phyloP scores from a whole-genome alignment of 1,284 basidiomycete genomes.

The Leccinum griseonigrum region DNA sequence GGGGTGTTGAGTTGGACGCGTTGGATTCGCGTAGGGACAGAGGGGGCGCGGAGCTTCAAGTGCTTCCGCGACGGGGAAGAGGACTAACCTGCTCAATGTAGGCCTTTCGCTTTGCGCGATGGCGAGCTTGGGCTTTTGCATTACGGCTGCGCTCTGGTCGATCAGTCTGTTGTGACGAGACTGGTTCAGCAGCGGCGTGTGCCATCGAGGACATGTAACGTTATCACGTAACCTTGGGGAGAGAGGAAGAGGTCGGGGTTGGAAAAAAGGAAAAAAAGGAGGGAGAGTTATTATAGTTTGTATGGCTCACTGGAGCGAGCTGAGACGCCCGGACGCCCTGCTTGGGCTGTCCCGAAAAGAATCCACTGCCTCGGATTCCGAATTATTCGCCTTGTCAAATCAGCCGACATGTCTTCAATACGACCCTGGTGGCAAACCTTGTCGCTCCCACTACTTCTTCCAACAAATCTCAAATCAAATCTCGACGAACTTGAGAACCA shows the following conservation, averaged over 20 bases:
- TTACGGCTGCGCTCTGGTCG: slow-evolving; percentile 78
- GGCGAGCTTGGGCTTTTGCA: slow-evolving; percentile 86
- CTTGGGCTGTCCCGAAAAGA: slow-evolving; percentile 24
- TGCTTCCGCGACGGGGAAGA: slow-evolving; percentile 5
- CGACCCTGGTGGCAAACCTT: slow-evolving; percentile 44
- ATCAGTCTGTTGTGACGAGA: slow-evolving; percentile 38
- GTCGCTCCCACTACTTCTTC: slow-evolving; percentile 20
- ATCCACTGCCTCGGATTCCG: slow-evolving; percentile 41
- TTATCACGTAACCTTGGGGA: slow-evolving; percentile 37
- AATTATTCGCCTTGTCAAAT: slow-evolving; percentile 50
- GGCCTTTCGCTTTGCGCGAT: slow-evolving; percentile 90
- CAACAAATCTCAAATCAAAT: slow-evolving; percentile 34
- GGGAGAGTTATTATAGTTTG: slow-evolving; percentile 36
- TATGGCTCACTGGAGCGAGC: slow-evolving; percentile 10
- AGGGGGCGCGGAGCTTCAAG: slow-evolving; percentile 3
- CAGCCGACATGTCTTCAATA: slow-evolving; percentile 43
- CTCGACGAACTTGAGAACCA: slow-evolving; percentile 26
- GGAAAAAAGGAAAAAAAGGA: slow-evolving; percentile 26
- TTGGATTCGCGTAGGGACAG: slow-evolving; percentile 6
- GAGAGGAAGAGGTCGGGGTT: slow-evolving; percentile 34
- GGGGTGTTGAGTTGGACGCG: slow-evolving; percentile 14
- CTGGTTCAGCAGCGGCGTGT: slow-evolving; percentile 38
- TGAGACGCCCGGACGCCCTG: slow-evolving; percentile 25
- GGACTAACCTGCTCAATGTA: slow-evolving; percentile 79
- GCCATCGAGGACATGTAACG: slow-evolving; percentile 43